Conservation (phyloP, 352 stramenopile genomes). For the Phytophthora hybrid region DNA sequence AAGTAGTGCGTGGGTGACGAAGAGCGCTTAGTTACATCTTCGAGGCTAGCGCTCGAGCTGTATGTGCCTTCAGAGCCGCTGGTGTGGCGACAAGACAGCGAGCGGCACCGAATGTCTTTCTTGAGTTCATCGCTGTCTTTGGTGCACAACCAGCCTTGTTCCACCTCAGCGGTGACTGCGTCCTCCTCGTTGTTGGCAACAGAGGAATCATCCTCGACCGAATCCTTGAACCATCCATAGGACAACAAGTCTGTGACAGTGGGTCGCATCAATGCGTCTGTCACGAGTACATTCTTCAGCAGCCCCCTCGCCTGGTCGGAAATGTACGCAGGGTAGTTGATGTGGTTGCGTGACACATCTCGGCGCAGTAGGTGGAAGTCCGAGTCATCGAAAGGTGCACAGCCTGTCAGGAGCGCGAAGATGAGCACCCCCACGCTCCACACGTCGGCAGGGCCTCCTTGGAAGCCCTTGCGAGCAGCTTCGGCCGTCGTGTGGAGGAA, state of each 20-base stretch:
- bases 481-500: slow-evolving; percentile 54
- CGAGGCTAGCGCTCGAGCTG: slow-evolving; percentile 72
- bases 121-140: slow-evolving; percentile 21
- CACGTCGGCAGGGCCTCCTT: slow-evolving; percentile 72
- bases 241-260: slow-evolving; percentile 67
- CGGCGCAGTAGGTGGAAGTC: slow-evolving; percentile 67
- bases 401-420: slow-evolving; percentile 85
- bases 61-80: slow-evolving; percentile 58
- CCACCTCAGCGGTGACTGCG: slow-evolving; percentile 2
- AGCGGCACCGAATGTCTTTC: slow-evolving; percentile 42
- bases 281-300: slow-evolving; percentile 73
- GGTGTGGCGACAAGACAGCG: slow-evolving; percentile 53
- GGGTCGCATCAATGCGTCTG: slow-evolving; percentile 65
- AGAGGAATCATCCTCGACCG: slow-evolving; percentile 3
- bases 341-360: slow-evolving; percentile 74
- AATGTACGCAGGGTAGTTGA: slow-evolving; percentile 72
- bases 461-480: slow-evolving; percentile 52
- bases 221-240: slow-evolving; percentile 65
- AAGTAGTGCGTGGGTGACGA: slow-evolving; percentile 29
- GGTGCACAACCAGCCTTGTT: slow-evolving; percentile 32
- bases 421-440: slow-evolving; percentile 85
- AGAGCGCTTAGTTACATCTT: slow-evolving; percentile 43
- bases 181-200: slow-evolving; percentile 27
- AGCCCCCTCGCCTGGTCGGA: slow-evolving; percentile 71
- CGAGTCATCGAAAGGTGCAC: slow-evolving; percentile 83